Evolutionary conservation across 169 alveolate genomes (phyloP).

Genomic region (Plasmodium ovale): DNA sequence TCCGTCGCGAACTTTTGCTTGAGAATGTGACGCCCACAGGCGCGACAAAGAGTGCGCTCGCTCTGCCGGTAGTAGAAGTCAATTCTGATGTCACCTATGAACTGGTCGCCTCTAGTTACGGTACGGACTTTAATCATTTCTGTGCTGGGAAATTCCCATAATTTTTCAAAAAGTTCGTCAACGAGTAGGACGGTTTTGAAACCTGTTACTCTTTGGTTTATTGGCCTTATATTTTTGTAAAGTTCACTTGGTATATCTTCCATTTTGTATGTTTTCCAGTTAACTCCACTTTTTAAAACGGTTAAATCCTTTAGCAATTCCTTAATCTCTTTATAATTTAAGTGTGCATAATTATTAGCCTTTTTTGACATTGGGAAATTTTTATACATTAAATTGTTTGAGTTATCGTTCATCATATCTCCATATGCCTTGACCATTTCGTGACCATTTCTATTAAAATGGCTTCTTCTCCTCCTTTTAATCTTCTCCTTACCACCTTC

Average conservation of each 20-base stretch:
- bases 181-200: constrained; percentile 78
- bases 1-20: constrained; percentile 84
- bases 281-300: constrained; percentile 50
- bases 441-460: neutral
- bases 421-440: constrained; percentile 8
- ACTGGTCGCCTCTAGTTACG: constrained; percentile 84
- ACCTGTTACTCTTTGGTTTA: constrained; percentile 82
- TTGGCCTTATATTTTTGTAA: constrained; percentile 77
- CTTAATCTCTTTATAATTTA: constrained; percentile 38
- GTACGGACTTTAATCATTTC: constrained; percentile 80
- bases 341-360: constrained; percentile 8
- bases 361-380: neutral
- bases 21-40: constrained; percentile 81
- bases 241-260: constrained; percentile 57
- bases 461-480: constrained; percentile 15
- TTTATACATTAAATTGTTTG: constrained; percentile 27
- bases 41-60: constrained; percentile 82
- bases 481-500: constrained; percentile 23
- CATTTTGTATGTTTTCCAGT: constrained; percentile 73
- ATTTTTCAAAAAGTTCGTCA: constrained; percentile 82
- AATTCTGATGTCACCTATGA: constrained; percentile 81
- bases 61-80: constrained; percentile 81
- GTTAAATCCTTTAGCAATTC: constrained; percentile 41
- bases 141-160: constrained; percentile 83
- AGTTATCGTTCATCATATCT: constrained; percentile 1